Evolutionary conservation across 1,284 basidiomycete genomes (phyloP).

Genomic region (Grifola frondosa): DNA sequence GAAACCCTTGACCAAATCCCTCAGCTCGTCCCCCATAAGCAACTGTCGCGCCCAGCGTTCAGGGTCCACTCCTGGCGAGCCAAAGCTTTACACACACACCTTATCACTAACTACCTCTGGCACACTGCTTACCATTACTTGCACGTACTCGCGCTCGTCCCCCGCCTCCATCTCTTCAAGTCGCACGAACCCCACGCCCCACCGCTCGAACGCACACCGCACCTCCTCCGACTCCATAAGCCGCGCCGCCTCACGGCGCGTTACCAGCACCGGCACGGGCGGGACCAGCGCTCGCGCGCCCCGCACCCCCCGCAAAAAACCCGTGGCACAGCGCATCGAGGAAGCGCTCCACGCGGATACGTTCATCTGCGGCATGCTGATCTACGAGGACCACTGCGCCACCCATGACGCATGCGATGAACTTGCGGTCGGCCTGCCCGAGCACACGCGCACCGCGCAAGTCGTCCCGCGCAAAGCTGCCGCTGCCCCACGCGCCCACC

Average conservation of each 20-base stretch:
- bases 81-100: slow-evolving; percentile 42
- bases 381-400: slow-evolving; percentile 77
- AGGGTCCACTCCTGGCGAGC: slow-evolving; percentile 1
- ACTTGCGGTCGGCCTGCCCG: slow-evolving; percentile 87
- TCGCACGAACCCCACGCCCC: slow-evolving; percentile 69
- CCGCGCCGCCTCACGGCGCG: slow-evolving; percentile 54
- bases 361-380: slow-evolving; percentile 95
- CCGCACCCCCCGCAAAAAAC: slow-evolving; percentile 43
- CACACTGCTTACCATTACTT: slow-evolving; percentile 56
- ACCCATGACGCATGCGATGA: slow-evolving; percentile 68
- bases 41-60: slow-evolving; percentile 43
- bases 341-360: slow-evolving; percentile 84
- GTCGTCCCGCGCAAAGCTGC: slow-evolving; percentile 38
- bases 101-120: slow-evolving; percentile 71
- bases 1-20: slow-evolving; percentile 65
- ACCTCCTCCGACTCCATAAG: slow-evolving; percentile 43
- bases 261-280: slow-evolving; percentile 60
- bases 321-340: slow-evolving; percentile 68
- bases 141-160: slow-evolving; percentile 45
- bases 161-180: slow-evolving; percentile 33
- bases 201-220: slow-evolving; percentile 55
- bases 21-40: slow-evolving; percentile 61
- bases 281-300: slow-evolving; percentile 48
- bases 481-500: background rate
- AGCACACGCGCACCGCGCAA: slow-evolving; percentile 60